Evolutionary conservation across 2,329 filamentous ascomycete genomes (phyloP).

Genomic region (Trichophyton mentagrophytes): DNA sequence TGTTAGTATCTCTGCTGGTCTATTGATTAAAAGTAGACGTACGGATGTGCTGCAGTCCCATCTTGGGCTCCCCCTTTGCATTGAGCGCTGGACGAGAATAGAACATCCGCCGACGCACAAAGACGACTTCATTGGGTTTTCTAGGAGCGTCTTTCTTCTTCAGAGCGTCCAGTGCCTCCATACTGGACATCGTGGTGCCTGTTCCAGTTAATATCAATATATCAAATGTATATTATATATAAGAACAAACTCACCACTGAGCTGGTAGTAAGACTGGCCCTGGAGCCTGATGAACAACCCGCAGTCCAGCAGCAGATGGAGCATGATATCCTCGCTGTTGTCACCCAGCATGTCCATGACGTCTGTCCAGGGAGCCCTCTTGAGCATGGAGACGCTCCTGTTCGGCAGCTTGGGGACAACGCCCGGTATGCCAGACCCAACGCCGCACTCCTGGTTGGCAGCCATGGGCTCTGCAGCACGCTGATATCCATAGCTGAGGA

Average conservation of each 20-base stretch:
- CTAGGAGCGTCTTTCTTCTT: constrained; percentile 8
- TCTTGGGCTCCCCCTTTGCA: constrained; percentile 51
- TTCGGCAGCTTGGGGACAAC: constrained; percentile 55
- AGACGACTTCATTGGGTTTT: constrained; percentile 47
- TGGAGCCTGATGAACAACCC: constrained; percentile 59
- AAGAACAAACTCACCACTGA: constrained; percentile 50
- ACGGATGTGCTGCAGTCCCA: constrained; percentile 74
- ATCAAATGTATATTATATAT: not conserved
- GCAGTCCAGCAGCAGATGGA: constrained; percentile 62
- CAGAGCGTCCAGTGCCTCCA: constrained; percentile 1
- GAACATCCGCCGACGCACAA: constrained; percentile 73
- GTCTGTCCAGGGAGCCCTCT: constrained; percentile 59
- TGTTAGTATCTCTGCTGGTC: not conserved
- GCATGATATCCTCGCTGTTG: constrained; percentile 64
- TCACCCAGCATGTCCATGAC: constrained; percentile 61
- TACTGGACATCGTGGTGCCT: constrained; percentile 8
- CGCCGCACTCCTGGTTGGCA: constrained; percentile 21
- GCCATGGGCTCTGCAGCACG: constrained; percentile 28
- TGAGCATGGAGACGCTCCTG: constrained; percentile 55
- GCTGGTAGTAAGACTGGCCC: constrained; percentile 58
- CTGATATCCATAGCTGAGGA: constrained; percentile 75
- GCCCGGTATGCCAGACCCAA: constrained; percentile 48
- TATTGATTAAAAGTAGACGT: constrained; percentile 26
- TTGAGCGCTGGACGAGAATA: constrained; percentile 67
- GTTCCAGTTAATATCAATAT: not conserved